These are phyloP conservation scores for Eryngium alpinum DNA, from an alignment of 140 eudicot genomes.

Conservation along the genomic window DNA sequence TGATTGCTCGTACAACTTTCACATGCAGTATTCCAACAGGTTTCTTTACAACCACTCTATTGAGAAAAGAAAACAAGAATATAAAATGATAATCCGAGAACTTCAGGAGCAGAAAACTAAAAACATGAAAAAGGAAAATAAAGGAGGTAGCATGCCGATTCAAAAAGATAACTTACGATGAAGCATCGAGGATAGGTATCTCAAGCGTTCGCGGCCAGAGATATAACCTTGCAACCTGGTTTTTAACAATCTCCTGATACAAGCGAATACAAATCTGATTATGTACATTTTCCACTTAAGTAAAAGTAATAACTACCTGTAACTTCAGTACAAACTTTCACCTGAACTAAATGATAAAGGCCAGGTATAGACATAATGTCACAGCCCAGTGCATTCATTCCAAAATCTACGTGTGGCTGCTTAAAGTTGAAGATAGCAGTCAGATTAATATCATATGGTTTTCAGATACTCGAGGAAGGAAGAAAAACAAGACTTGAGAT, in stretches of 20 bases:
- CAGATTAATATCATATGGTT: background rate
- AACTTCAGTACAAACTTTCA: constrained; percentile 1
- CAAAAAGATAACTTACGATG: constrained; percentile 41
- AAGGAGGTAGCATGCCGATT: background rate
- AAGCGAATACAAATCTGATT: background rate
- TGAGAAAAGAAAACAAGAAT: background rate
- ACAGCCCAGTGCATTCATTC: constrained; percentile 65
- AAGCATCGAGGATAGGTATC: constrained; percentile 80
- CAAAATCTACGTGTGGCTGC: constrained; percentile 89
- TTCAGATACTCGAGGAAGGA: background rate
- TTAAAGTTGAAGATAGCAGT: constrained; percentile 9
- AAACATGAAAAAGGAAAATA: background rate
- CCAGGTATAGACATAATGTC: constrained; percentile 96
- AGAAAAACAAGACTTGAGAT: background rate
- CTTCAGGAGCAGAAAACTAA: background rate
- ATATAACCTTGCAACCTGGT: constrained; percentile 66
- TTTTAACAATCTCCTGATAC: constrained; percentile 57
- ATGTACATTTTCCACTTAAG: background rate
- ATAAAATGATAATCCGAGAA: background rate
- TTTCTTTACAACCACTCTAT: constrained; percentile 51
- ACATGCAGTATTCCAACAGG: constrained; percentile 95
- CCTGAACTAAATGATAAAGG: constrained; percentile 70
- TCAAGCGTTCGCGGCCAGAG: constrained; percentile 85
- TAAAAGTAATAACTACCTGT: background rate
- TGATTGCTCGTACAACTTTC: constrained; percentile 69